A percentile compares a stretch with the other conserved stretches of the same genome.
These are phyloP conservation scores for Chimonanthus salicifolius DNA, from an alignment of 164 flowering plant species.

Conservation along the genomic window DNA sequence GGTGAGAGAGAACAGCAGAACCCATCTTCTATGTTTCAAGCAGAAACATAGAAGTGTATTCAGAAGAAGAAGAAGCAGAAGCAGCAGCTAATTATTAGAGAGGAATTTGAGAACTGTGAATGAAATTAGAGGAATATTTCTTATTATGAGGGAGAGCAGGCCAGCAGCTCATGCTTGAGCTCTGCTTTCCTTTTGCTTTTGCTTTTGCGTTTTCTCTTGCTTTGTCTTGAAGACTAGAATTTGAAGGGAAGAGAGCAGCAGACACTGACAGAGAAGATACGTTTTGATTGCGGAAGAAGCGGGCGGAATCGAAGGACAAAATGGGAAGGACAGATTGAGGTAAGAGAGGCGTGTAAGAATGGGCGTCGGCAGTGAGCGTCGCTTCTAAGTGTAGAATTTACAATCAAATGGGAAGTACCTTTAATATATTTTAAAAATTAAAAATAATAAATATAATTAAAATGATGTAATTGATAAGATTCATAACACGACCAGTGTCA, in stretches of 20 bases:
- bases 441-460: too few species aligned
- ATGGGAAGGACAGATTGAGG: background rate
- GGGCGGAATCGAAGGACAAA: too few species aligned
- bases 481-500: too few species aligned
- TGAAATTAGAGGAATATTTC: background rate
- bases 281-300: background rate
- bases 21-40: background rate
- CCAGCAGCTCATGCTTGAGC: background rate
- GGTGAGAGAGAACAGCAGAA: constrained; percentile 1
- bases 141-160: too few species aligned
- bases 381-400: background rate
- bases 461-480: too few species aligned
- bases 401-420: too few species aligned
- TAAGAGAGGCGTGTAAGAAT: background rate
- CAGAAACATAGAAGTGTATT: background rate
- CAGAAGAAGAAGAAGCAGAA: background rate
- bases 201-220: background rate
- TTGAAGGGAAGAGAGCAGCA: background rate
- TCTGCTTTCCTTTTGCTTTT: background rate
- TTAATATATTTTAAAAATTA: too few species aligned
- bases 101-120: too few species aligned
- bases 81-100: too few species aligned
- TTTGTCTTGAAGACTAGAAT: too few species aligned
- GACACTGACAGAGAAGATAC: too few species aligned
- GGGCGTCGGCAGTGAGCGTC: background rate